Percentiles rank a stretch among this genome's conserved stretches.
Evolutionary conservation across 345 rosid species (phyloP).

Genomic region (Syzygium jambos): DNA sequence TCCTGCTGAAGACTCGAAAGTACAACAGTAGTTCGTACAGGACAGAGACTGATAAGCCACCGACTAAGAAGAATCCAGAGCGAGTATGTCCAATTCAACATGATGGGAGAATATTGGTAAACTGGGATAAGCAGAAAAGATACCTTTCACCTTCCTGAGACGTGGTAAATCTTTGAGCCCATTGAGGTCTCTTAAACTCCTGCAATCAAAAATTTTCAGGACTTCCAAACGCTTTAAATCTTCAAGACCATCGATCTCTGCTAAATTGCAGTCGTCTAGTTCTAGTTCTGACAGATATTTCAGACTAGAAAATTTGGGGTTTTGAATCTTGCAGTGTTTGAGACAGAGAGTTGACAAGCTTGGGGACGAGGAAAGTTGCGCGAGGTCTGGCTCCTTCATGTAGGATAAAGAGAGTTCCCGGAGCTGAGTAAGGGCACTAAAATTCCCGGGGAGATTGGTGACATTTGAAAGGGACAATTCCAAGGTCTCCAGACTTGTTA

Average conservation of each 20-base stretch:
- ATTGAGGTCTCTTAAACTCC: too few relatives aligned
- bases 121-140: too few relatives aligned
- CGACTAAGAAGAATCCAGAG: too few relatives aligned
- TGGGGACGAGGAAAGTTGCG: not conserved
- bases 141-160: not conserved
- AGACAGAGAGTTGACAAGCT: not conserved
- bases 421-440: not conserved
- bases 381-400: not conserved
- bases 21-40: rapidly evolving
- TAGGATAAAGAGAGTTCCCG: not conserved
- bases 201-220: too few relatives aligned
- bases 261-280: not conserved
- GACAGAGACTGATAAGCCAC: rapidly evolving
- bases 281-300: not conserved
- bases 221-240: not conserved
- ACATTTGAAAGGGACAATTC: not conserved
- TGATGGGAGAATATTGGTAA: too few relatives aligned
- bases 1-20: rapidly evolving
- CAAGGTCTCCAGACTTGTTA: not conserved
- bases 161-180: not conserved
- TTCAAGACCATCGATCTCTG: not conserved
- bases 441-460: not conserved
- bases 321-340: not conserved
- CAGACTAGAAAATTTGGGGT: not conserved
- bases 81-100: too few relatives aligned